Base-by-base conservation (phyloP, 331 rosid genomes). In the Ulmus americana region DNA sequence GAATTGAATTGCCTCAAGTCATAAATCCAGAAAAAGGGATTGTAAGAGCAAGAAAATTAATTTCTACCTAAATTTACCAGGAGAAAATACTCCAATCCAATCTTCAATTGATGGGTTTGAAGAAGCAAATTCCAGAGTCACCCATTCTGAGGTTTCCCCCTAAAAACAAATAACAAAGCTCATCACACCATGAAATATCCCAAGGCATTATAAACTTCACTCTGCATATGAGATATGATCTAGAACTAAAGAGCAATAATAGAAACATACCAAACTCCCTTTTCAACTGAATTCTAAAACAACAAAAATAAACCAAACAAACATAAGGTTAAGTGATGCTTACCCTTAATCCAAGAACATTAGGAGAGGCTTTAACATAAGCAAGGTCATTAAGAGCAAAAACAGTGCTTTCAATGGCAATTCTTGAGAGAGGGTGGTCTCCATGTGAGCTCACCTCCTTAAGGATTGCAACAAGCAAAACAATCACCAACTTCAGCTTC, bases 21-120 rank as follows among this genome's bases (percentile, higher is more conserved):
- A 84, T 83, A 4, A 81, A 13, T 6, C 6, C 16, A 5, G 3
- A 18, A 50, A 49, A 49, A 50, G 3, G 2, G 22, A 50, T 13
- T 2, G n/a, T 39, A n/a, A 1, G 0, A 15, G 7, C 18, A 50
- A 14, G 35, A 15, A n/a, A 50, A 50, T n/a, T 14, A 50, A 14
- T 18, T 18, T 14, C 55, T n/a, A 50, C 55, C 88, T 91, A 72
- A 91, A 86, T 76, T 88, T 88, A 35, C 86, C 83, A 5, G 97
- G 96, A 66, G 97, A 91, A 74, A 88, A 91, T 50, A 83, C 92
- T 64, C 92, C 95, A 76, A 91, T 83, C 95, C 95, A 88, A 71
- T 91, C 95, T 69, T 84, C 83, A 61, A 4, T 14, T 68, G 95
- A 83, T 54, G 96, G 96, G 48, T 76, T 50, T 56, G 96, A 90